Evolutionary conservation across 163 green algal species (phyloP), one percentile per base, ranked within the genome.

Genomic region (Chlamydomonas reinhardtii): DNA sequence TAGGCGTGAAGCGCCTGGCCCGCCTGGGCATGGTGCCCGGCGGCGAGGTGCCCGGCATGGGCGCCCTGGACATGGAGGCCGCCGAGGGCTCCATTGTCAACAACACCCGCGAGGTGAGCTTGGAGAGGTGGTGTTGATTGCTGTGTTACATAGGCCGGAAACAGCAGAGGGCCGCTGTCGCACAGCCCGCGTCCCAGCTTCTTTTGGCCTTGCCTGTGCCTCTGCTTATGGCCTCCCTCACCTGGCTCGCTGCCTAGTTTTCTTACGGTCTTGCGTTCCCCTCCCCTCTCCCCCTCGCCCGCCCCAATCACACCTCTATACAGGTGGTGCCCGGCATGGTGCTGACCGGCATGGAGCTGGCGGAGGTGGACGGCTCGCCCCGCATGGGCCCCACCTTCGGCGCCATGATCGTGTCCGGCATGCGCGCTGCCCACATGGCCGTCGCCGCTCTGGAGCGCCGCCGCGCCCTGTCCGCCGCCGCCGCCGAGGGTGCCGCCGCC

Each of bases 241-340:
- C n/a, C n/a, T n/a, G n/a, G n/a, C n/a, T n/a, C n/a, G n/a, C n/a
- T n/a, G 16, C 54, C 2, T 77, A 8, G 35, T 17, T 77, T 31
- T 12, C 72, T 56, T 3, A 61, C 29, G n/a, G n/a, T n/a, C n/a
- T n/a, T n/a, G n/a, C 72, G 2, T 27, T 5, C 37, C 8, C 73
- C 22, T 48, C 17, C 59, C 37, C 90, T 91, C 88, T 94, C 90
- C 83, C 69, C 29, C n/a, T 84, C 88, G 3, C 88, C 94, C 84
- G 2, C 59, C 19, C 11, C 8, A 16, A 11, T 54, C 43, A 6
- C 11, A 6, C 43, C 11, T 54, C 43, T 11, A 16, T 11, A 9
- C 59, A 99, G 93, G 94, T 99, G 22, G 96, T 99, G 20, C 97
- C 97, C 34, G 97, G 97, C 85, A 98, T 99, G 94, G 95, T 99